Evolutionary conservation across 106 monocot species (phyloP).

Genomic region (Chionographis japonica): DNA sequence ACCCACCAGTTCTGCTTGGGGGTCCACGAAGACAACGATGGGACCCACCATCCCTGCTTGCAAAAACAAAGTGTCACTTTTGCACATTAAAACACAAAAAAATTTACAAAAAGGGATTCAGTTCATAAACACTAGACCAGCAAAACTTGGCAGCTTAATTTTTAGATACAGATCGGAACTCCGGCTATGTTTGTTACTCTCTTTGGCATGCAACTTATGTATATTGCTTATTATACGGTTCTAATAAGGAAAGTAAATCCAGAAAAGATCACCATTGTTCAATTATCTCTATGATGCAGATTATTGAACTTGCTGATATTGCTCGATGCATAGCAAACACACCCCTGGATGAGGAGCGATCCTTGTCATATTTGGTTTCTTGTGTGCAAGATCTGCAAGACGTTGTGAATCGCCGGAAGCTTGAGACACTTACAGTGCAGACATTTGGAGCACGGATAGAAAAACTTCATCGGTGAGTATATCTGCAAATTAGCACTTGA

Average conservation of each 20-base stretch:
- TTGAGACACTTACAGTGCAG: slow-evolving; percentile 93
- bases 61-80: too few species aligned
- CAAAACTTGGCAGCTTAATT: too few species aligned
- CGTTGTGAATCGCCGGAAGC: slow-evolving; percentile 73
- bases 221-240: neutral
- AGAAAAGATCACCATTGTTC: too few species aligned
- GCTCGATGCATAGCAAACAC: slow-evolving; percentile 87
- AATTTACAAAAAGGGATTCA: too few species aligned
- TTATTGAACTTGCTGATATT: slow-evolving; percentile 96
- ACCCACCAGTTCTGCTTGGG: too few species aligned
- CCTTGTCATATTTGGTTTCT: slow-evolving; percentile 68
- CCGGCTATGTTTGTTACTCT: too few species aligned
- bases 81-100: too few species aligned
- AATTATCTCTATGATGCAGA: slow-evolving; percentile 29
- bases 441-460: slow-evolving; percentile 98
- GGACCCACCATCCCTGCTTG: too few species aligned
- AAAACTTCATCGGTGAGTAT: slow-evolving; percentile 80
- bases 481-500: neutral
- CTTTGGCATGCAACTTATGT: neutral
- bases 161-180: too few species aligned
- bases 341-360: slow-evolving; percentile 70
- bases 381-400: slow-evolving; percentile 98
- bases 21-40: too few species aligned
- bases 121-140: too few species aligned
- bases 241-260: neutral